These are phyloP conservation scores for Fusarium sp. DNA, from an alignment of 2,329 filamentous ascomycete genomes.

Conservation along the genomic window DNA sequence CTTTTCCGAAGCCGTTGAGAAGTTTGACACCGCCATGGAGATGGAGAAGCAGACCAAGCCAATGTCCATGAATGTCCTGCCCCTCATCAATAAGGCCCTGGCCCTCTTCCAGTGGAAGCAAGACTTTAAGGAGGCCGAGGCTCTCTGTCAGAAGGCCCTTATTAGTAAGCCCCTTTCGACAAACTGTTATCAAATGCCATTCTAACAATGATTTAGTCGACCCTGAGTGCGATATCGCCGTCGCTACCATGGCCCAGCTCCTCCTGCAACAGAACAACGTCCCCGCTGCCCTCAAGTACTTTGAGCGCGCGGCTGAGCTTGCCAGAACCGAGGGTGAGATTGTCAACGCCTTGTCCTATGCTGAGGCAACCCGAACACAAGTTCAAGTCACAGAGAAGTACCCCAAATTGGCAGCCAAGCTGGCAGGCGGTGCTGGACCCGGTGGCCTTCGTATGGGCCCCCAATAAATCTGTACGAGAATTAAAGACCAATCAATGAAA, in stretches of 20 bases:
- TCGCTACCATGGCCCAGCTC: slow-evolving; percentile 98
- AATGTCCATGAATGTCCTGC: slow-evolving; percentile 96
- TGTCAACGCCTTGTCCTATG: slow-evolving; percentile 95
- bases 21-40: slow-evolving; percentile 98
- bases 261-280: slow-evolving; percentile 98
- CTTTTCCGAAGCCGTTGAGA: slow-evolving; percentile 94
- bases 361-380: slow-evolving; percentile 95
- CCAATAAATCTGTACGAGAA: slow-evolving; percentile 47
- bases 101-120: slow-evolving; percentile 99
- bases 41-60: slow-evolving; percentile 97
- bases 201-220: slow-evolving; percentile 76
- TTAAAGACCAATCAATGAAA: slow-evolving; percentile 34
- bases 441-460: slow-evolving; percentile 56
- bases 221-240: slow-evolving; percentile 97
- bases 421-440: slow-evolving; percentile 59
- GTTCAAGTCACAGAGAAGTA: slow-evolving; percentile 92
- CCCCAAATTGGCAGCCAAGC: slow-evolving; percentile 80
- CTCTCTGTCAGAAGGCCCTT: slow-evolving; percentile 95
- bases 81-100: slow-evolving; percentile 97
- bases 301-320: slow-evolving; percentile 94
- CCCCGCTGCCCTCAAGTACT: slow-evolving; percentile 93
- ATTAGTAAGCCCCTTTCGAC: slow-evolving; percentile 77
- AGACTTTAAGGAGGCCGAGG: slow-evolving; percentile 93
- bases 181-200: slow-evolving; percentile 8
- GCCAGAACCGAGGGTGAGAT: slow-evolving; percentile 95